Conservation (phyloP, 225 moss, liverwort and hornwort genomes). For the Bryum argenteum region DNA sequence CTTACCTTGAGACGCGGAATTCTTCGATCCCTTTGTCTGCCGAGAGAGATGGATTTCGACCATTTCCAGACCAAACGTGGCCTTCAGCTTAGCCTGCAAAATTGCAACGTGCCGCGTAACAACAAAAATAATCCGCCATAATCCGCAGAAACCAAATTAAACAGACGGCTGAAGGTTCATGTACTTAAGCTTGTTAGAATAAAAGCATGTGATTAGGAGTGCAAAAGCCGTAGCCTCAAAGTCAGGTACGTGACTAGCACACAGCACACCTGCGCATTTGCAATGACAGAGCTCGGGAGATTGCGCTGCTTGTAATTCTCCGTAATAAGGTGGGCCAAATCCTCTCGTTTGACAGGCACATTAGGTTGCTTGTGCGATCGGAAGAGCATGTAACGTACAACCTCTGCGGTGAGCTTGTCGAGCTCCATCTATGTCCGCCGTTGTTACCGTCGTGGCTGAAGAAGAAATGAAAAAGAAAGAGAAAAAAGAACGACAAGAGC, state of each 20-base stretch:
- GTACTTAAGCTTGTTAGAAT: neutral
- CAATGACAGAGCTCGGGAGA: slow-evolving; percentile 59
- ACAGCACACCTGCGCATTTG: slow-evolving; percentile 64
- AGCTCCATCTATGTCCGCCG: slow-evolving; percentile 56
- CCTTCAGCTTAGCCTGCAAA: slow-evolving; percentile 50
- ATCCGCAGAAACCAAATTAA: neutral
- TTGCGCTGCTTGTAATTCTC: slow-evolving; percentile 81
- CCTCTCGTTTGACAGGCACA: slow-evolving; percentile 84
- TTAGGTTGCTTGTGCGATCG: slow-evolving; percentile 83
- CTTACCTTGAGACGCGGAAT: slow-evolving; percentile 58
- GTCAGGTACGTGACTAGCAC: neutral
- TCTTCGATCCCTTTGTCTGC: slow-evolving; percentile 49
- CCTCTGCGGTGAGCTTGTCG: slow-evolving; percentile 80
- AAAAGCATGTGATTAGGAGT: neutral
- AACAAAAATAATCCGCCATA: slow-evolving; percentile 2
- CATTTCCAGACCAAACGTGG: slow-evolving; percentile 82
- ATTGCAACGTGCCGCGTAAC: slow-evolving; percentile 4
- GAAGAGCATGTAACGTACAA: slow-evolving; percentile 93
- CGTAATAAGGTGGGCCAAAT: slow-evolving; percentile 69
- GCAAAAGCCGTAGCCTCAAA: neutral
- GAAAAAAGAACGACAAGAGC: neutral
- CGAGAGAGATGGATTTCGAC: slow-evolving; percentile 63
- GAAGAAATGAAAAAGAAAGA: neutral
- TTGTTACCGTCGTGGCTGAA: neutral
- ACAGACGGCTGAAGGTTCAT: neutral